A percentile compares a stretch with the other conserved stretches of the same genome.
Conservation (phyloP, 768 basidiomycete genomes). For the Suillus variegatus region DNA sequence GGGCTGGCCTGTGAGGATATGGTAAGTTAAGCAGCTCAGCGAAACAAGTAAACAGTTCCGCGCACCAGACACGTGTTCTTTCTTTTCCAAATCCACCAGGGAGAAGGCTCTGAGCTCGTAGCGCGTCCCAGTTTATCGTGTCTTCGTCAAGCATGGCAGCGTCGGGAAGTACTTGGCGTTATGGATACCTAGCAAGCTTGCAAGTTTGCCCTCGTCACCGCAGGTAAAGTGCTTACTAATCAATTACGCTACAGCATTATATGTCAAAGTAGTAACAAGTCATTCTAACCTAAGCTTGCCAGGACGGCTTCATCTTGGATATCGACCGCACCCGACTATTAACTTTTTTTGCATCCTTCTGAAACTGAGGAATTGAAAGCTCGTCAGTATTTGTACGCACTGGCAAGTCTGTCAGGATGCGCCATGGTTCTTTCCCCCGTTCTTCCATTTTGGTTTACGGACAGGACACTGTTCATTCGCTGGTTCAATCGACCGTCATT, state of each 20-base stretch:
- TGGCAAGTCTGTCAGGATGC: conserved; percentile 18
- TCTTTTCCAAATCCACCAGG: conserved; percentile 67
- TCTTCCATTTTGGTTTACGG: conserved; percentile 70
- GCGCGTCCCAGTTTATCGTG: conserved; percentile 39
- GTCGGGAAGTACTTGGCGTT: not conserved
- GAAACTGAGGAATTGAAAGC: not conserved
- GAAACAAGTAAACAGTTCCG: conserved; percentile 10
- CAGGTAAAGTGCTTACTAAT: not conserved
- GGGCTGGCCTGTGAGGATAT: conserved; percentile 22
- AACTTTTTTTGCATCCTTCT: not conserved
- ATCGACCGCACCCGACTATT: not conserved
- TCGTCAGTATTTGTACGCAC: not conserved
- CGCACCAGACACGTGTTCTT: conserved; percentile 59
- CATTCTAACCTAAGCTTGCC: not conserved
- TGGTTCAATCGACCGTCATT: conserved; percentile 70
- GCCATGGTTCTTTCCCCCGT: conserved; percentile 51
- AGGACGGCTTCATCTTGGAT: not conserved
- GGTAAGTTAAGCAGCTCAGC: conserved; percentile 24
- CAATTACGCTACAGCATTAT: not conserved
- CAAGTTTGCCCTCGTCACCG: not conserved
- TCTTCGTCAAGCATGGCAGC: not conserved
- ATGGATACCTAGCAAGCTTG: not conserved
- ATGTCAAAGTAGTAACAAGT: no score
- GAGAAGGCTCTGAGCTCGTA: conserved; percentile 48
- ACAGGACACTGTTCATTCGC: conserved; percentile 58